Evolutionary conservation across 2,329 filamentous ascomycete species (phyloP), one percentile per base, ranked within the genome.

Genomic region (Parastagonospora nodorum): DNA sequence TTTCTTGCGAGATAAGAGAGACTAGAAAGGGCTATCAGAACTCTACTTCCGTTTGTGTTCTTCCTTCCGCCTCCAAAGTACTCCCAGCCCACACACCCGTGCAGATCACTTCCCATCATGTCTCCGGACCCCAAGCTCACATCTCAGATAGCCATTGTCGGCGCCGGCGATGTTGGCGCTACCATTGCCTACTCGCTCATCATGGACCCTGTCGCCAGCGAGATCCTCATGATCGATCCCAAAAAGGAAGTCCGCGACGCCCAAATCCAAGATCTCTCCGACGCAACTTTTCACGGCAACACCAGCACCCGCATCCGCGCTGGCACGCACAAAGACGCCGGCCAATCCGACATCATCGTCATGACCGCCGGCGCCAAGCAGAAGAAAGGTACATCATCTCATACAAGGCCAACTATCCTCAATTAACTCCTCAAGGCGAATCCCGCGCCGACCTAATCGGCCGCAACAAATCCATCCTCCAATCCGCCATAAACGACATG

Each of bases 181-280:
- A 64, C 61, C 0, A 61, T 64, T 11, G 60, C 61, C 15, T 63
- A 60, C 51, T 61, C 57, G 8, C 53, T 64, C n/a, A 61, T 64
- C 51, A 51, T 64, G 48, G 60, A 63, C 42, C 54, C 57, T 0
- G 50, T 59, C 0, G 60, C 61, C 2, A 51, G 55, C 14, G 60
- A 63, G 2, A 61, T 64, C 27, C 28, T 63, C 2, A 40, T 64
- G 11, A 47, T 64, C 11, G 61, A 64, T 10, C 61, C 61, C 14
- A 55, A 64, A 30, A 59, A 63, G 29, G 57, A 61, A 33, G 55
- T 64, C 1, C 35, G 61, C 4, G 58, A 64, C 16, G 57, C 61
- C 1, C 61, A 63, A 19, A 45, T 64, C 5, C 59, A 62, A 9
- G 61, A 64, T 29, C 29, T 64, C 9, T 51, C 46, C 1, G 57